Evolutionary conservation across 148 eudicot species (phyloP).

Genomic region (Polygonum maritimum): DNA sequence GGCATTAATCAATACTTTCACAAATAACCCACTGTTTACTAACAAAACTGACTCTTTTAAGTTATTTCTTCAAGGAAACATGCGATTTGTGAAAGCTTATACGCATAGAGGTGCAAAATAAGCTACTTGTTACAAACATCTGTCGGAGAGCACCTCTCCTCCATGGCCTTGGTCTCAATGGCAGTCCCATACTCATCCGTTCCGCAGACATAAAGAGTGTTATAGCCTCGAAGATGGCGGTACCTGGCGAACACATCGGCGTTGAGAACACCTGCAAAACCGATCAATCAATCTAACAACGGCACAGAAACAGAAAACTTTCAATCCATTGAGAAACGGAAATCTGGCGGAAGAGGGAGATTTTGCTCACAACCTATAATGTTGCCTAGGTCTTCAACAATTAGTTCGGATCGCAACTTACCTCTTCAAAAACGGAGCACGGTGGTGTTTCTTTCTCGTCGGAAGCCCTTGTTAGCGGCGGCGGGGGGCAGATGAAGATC

Average conservation of each 20-base stretch:
- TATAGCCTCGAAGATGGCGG: slow-evolving; percentile 76
- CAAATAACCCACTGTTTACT: not conserved
- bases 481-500: too few species aligned
- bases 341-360: not conserved
- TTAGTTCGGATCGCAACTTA: too few species aligned
- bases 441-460: too few species aligned
- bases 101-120: too few species aligned
- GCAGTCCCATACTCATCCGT: slow-evolving; percentile 98
- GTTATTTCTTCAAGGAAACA: too few species aligned
- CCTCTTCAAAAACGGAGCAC: too few species aligned
- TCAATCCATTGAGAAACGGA: not conserved
- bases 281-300: too few species aligned
- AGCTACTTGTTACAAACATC: slow-evolving; percentile 95
- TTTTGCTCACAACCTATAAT: slow-evolving; percentile 75
- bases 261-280: slow-evolving; percentile 72
- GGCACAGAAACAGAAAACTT: not conserved
- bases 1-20: not conserved
- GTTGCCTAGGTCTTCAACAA: slow-evolving; percentile 94
- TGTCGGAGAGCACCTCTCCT: slow-evolving; percentile 73
- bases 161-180: slow-evolving; percentile 94
- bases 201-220: slow-evolving; percentile 72
- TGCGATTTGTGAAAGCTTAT: too few species aligned
- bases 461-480: too few species aligned
- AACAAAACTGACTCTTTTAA: too few species aligned
- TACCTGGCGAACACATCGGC: slow-evolving; percentile 94